Base-by-base conservation (phyloP, 2,329 filamentous ascomycete genomes). In the Periconia digitata region DNA sequence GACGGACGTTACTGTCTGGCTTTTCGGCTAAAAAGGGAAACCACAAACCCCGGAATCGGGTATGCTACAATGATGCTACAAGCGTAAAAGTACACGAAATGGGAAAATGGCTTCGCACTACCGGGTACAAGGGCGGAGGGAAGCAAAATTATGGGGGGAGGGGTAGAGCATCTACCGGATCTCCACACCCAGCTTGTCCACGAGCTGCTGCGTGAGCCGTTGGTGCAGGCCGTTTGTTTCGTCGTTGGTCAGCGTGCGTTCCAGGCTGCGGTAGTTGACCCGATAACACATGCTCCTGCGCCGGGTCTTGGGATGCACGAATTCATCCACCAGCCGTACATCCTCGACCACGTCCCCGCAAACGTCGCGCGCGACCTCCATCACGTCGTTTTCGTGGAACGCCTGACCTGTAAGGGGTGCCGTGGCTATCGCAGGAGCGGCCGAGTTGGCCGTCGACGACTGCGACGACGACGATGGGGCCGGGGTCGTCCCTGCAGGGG, bases 321-420 rank as follows among this genome's bases (percentile, higher is more conserved):
- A 99, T 67, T 90, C 83, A 72, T 97, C 94, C 44, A 90, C 84
- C 22, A 95, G 78, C 52, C 77, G 79, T 43, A 97, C 92, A 69
- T 96, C 90, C 74, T 99, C 94, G 29, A 94, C 90, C 18, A 85
- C 73, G 69, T 95, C 89, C 43, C 91, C 92, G 8, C 85, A 89
- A 40, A 92, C 79, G 58, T 85, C 85, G 56, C 94, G 85, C 16
- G 96, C 89, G 47, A 96, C 82, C 73, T 97, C 94, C 92, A 97
- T 97, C 43, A 97, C 79, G 71, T 99, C 94, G 73, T 97, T 97
- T 70, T 95, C 92, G 70, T 97, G 92, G 67, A 96, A 90, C 0
- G 72, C 64, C 16, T 45, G 42, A 34, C 36, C 43, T 5, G 46
- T 18, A 13, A 48, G 6, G 20, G 56, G 48, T 8, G 51, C 50